phyloP scores from a whole-genome alignment of 352 stramenopile species.

The Phytophthora melonis region DNA sequence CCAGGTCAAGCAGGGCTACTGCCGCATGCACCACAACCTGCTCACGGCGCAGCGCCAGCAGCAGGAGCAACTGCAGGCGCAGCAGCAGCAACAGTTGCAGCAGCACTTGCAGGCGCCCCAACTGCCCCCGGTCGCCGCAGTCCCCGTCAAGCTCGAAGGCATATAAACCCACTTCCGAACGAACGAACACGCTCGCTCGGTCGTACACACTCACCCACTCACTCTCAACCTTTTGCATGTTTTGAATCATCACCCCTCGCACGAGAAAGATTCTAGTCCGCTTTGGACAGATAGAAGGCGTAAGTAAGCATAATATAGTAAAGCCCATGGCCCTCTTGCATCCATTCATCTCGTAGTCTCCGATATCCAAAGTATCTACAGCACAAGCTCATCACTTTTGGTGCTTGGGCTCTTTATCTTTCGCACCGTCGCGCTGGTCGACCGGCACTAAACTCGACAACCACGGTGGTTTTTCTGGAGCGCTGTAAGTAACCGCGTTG shows the following conservation, averaged over 20 bases:
- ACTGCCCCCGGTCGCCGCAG: not conserved
- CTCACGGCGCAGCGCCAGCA: constrained; percentile 55
- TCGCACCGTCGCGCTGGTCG: no score
- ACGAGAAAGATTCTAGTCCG: constrained; percentile 12
- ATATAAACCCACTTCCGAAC: constrained; percentile 41
- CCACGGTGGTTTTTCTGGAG: not conserved
- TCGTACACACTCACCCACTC: constrained; percentile 30
- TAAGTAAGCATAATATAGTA: constrained; percentile 53
- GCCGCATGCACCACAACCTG: constrained; percentile 78
- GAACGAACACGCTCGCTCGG: constrained; percentile 4
- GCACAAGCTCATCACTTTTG: not conserved
- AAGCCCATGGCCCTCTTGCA: constrained; percentile 13
- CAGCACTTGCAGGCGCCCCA: constrained; percentile 31
- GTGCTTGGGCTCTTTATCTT: not conserved
- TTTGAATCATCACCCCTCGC: constrained; percentile 10
- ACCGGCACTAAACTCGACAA: constrained; percentile 19
- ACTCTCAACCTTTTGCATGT: constrained; percentile 7
- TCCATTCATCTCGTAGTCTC: not conserved
- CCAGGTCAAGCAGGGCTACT: constrained; percentile 85
- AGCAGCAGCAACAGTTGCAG: constrained; percentile 34
- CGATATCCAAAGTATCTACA: not conserved
- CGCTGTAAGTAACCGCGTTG: constrained; percentile 17
- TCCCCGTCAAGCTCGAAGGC: constrained; percentile 33
- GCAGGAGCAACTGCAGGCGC: constrained; percentile 44
- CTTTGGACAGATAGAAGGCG: constrained; percentile 29